Evolutionary conservation across 2,329 filamentous ascomycete species (phyloP), one percentile per base, ranked within the genome.

Genomic region (Helotiales sp.): DNA sequence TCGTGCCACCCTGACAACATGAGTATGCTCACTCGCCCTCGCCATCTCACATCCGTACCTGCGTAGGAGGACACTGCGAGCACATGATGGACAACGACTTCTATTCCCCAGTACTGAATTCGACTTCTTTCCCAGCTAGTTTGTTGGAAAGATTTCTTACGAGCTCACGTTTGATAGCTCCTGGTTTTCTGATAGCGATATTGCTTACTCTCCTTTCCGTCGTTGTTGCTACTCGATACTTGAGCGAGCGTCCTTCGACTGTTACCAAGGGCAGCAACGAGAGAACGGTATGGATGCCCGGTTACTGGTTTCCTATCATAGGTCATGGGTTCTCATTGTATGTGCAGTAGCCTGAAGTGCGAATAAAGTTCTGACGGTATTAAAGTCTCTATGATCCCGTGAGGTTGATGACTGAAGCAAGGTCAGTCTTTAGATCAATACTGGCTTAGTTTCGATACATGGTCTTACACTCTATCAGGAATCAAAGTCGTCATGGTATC

Each of bases 271-370:
- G 55, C 24, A 33, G 55, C 22, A 52, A 63, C 36, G 60, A 51
- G n/a, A 58, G 54, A 62, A 71, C 71, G 54, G 75, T 81, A 59
- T 79, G 78, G 68, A 70, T 76, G 55, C 63, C 80, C 22, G 81
- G 82, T 27, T 87, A 87, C 70, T 87, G 82, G 80, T 69, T 87
- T 7, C 84, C 84, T 1, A 74, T 80, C 52, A 33, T 86, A 8
- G 81, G 82, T 36, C 81, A 87, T 72, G 74, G 78, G 6, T 64
- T 79, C 38, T 71, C 70, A 19, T 79, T 84, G 62, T 73, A 77
- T 63, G 69, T 76, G 68, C 12, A n/a, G 3, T 24, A 9, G 36
- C 8, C 17, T 9, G 7, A 7, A 30, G 75, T 76, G 49, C 71
- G 78, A 38, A 64, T 66, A 10, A 78, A 81, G 62, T 67, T 82